phyloP scores from a whole-genome alignment of 1,284 basidiomycete species.

The Marasmius oreades region DNA sequence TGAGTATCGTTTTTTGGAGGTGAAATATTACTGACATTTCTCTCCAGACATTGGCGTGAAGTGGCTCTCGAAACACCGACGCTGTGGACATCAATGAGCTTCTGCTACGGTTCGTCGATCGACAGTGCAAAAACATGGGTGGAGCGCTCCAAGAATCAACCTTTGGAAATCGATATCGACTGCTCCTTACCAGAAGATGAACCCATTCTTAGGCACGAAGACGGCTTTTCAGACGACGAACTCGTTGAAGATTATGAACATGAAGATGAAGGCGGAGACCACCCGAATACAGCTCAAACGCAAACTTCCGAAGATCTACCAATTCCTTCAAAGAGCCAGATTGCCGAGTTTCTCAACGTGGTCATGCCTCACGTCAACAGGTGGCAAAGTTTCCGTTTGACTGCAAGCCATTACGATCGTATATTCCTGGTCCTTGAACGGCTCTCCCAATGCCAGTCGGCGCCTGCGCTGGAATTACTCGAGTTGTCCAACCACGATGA shows the following conservation, averaged over 20 bases:
- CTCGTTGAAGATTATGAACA: slow-evolving; percentile 22
- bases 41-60: slow-evolving; percentile 28
- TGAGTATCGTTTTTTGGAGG: slow-evolving; percentile 21
- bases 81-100: slow-evolving; percentile 26
- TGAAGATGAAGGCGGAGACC: neutral
- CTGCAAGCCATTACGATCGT: slow-evolving; percentile 39
- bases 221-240: slow-evolving; percentile 26
- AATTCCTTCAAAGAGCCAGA: slow-evolving; percentile 20
- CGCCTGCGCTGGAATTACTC: slow-evolving; percentile 49
- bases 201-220: neutral
- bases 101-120: slow-evolving; percentile 28
- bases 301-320: neutral
- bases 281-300: neutral
- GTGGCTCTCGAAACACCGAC: slow-evolving; percentile 28
- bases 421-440: slow-evolving; percentile 43
- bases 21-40: slow-evolving; percentile 15
- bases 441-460: slow-evolving; percentile 37
- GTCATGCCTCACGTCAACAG: slow-evolving; percentile 47
- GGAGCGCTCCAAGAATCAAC: slow-evolving; percentile 41
- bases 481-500: slow-evolving; percentile 50
- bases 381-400: slow-evolving; percentile 48
- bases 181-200: slow-evolving; percentile 24
- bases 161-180: slow-evolving; percentile 47
- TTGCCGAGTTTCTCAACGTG: slow-evolving; percentile 41
- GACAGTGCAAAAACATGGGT: slow-evolving; percentile 41